Evolutionary conservation across 345 rosid species (phyloP), one percentile per base, ranked within the genome.

Genomic region (Eucalyptus shirleyi): DNA sequence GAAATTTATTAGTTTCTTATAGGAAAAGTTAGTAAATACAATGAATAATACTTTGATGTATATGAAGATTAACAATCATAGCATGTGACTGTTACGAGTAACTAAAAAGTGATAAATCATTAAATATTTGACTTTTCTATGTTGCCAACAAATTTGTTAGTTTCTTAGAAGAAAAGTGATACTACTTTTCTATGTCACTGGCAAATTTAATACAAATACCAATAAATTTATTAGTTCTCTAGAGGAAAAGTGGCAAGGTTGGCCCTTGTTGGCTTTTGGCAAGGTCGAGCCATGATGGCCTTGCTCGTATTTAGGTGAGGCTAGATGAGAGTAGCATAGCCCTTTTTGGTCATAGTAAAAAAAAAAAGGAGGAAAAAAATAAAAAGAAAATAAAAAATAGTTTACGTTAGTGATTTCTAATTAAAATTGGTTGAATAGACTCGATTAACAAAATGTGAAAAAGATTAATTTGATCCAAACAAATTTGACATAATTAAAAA

Each of bases 321-420:
- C 13, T 1, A 23, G 0, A 10, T 0, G 13, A 56, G 13, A 10
- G 62, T 1, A 56, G 0, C 30, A 56, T 56, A 24, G 62, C 62
- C 26, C 59, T 53, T 0, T 0, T 0, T 8, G 1, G 24, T 19
- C 0, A 0, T 53, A 56, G 62, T 56, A 56, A 56, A 9, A 24
- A 6, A 0, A 56, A 23, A 56, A 55, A 24, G 6, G 62, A 56
- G 23, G 56, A 51, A 3, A 51, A 51, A 9, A 56, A 24, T 24
- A 4, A 10, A 2, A 0, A 2, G 4, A 9, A 9, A 0, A 19
- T 8, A 9, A 3, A 55, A 56, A 56, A 9, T 9, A 23, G 0
- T 23, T 0, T 53, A 53, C 10, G 1, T 53, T 19, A 53, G 0
- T 0, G 0, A 53, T 53, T 19, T n/a, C n/a, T n/a, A n/a, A n/a